Base-by-base conservation (phyloP, 139 green algal genomes). In the Microglena sp. region DNA sequence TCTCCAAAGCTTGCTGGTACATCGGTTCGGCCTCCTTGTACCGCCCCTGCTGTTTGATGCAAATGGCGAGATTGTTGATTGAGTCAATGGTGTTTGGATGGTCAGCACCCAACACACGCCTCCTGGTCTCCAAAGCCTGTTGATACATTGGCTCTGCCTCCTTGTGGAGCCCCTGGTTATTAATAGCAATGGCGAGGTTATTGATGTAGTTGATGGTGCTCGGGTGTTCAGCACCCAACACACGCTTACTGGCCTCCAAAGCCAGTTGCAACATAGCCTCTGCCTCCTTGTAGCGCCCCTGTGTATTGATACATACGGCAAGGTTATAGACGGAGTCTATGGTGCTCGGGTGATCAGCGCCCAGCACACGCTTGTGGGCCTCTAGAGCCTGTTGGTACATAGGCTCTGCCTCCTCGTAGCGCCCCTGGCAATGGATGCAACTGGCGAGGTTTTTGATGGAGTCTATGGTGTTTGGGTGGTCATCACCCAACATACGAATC, bases 261-360 rank as follows among this genome's bases (percentile, higher is more conserved):
- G 46, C 54, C 27, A n/a, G 45, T 32, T 62, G 54, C 33, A 67
- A 66, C 54, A 75, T 24, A 43, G 61, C 43, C 36, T 45, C 53
- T 32, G 68, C 68, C 34, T 75, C 68, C 54, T 5, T 31, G 15
- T 65, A 43, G 21, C 54, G 33, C 5, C 61, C 55, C 55, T 75
- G 68, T 15, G 36, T 46, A 22, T 29, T 27, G 36, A 69, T n/a
- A 59, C 68, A 66, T 18, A 33, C 32, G 27, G 53, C 68, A 28
- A 75, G 36, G 61, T 69, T 75, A 4, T 55, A 36, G 28, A 35
- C 45, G 29, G 62, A 36, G 29, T 40, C 21, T 28, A 70, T 22
- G 0, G 46, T 55, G 53, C 55, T 5, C 0, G 64, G 64, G 64
- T 70, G 64, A 18, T 62, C 64, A 21, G 31, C 7, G 50, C 64